phyloP scores from a whole-genome alignment of 2,329 filamentous ascomycete genomes.

The Fusarium globosum region DNA sequence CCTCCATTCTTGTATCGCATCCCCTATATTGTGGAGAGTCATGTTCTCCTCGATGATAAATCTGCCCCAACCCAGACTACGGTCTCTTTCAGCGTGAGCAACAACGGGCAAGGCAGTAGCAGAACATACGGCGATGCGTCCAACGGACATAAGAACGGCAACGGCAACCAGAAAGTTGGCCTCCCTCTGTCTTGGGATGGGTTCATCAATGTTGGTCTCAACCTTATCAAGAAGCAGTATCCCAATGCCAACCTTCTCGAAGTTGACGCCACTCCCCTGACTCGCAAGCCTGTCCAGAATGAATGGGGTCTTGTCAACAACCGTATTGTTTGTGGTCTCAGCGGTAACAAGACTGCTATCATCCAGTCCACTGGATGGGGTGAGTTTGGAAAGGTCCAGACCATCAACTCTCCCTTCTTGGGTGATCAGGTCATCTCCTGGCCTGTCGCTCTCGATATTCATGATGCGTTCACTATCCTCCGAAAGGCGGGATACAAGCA shows the following conservation, averaged over 20 bases:
- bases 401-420: constrained; percentile 9
- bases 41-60: neutral
- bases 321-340: constrained; percentile 12
- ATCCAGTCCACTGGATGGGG: constrained; percentile 27
- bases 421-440: constrained; percentile 6
- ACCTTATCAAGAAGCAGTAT: constrained; percentile 13
- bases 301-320: constrained; percentile 30
- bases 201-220: constrained; percentile 21
- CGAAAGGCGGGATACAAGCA: constrained; percentile 23
- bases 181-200: constrained; percentile 24
- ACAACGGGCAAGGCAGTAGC: neutral
- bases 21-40: neutral
- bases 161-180: neutral
- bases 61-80: neutral
- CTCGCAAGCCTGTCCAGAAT: constrained; percentile 1
- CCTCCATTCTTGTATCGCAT: constrained; percentile 55
- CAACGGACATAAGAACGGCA: neutral
- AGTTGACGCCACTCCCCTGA: constrained; percentile 16
- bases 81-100: constrained; percentile 1
- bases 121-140: neutral
- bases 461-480: constrained; percentile 21
- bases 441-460: constrained; percentile 13
- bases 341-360: constrained; percentile 19
- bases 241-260: constrained; percentile 18
- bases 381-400: constrained; percentile 8